Percentiles rank a stretch among this genome's conserved stretches.
phyloP scores from a whole-genome alignment of 345 rosid genomes.

The Microthlaspi erraticum region DNA sequence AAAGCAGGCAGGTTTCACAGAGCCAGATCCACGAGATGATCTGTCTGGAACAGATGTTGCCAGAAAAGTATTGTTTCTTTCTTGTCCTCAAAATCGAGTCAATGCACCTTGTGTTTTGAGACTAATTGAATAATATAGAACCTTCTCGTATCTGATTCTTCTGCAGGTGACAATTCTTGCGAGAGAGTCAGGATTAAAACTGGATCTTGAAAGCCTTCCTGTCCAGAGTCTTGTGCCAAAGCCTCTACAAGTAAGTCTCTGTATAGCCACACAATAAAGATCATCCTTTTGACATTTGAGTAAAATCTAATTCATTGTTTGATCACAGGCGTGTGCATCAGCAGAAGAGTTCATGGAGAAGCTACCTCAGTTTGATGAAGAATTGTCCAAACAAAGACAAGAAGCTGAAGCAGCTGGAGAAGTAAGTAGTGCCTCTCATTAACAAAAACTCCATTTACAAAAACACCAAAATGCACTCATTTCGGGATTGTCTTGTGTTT shows the following conservation, averaged over 20 bases:
- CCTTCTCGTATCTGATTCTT: slow-evolving; percentile 5
- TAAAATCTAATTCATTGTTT: slow-evolving; percentile 13
- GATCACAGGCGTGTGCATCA: slow-evolving; percentile 69
- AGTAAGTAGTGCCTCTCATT: slow-evolving; percentile 57
- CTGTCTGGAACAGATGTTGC: slow-evolving; percentile 99
- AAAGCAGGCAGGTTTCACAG: slow-evolving; percentile 87
- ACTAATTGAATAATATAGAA: slow-evolving; percentile 5
- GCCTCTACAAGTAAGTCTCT: slow-evolving; percentile 71
- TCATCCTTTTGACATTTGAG: slow-evolving; percentile 3
- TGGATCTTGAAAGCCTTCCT: slow-evolving; percentile 89
- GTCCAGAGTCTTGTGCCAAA: slow-evolving; percentile 88
- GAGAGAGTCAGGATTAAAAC: slow-evolving; percentile 90
- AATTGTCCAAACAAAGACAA: slow-evolving; percentile 64
- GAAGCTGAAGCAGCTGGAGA: slow-evolving; percentile 88
- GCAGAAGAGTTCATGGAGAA: slow-evolving; percentile 85
- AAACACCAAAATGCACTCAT: slow-evolving; percentile 26
- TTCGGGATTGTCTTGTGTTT: slow-evolving; percentile 6
- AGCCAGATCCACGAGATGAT: slow-evolving; percentile 99
- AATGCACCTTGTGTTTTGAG: not conserved
- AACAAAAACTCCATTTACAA: not conserved
- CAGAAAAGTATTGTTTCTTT: slow-evolving; percentile 66
- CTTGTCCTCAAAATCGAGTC: not conserved
- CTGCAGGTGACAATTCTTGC: slow-evolving; percentile 94
- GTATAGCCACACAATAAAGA: not conserved
- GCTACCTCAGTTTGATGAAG: slow-evolving; percentile 76